Percentiles rank a stretch among this genome's conserved stretches.
These are phyloP conservation scores for Suillus brevipes DNA, from an alignment of 768 basidiomycete species.

Conservation along the genomic window DNA sequence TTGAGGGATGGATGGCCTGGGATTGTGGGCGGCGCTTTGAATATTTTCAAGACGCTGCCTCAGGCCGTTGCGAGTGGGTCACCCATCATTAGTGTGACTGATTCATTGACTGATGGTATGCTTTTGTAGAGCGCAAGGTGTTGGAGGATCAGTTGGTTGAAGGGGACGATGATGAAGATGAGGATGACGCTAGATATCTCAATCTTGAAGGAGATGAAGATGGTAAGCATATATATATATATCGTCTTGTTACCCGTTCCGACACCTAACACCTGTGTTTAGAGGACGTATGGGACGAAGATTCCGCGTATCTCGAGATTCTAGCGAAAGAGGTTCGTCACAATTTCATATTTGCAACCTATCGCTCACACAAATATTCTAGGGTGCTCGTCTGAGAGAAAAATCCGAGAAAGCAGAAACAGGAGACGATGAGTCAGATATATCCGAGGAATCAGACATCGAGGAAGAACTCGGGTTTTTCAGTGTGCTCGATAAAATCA, in stretches of 20 bases:
- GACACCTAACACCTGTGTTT: slow-evolving; percentile 6
- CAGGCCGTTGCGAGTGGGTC: slow-evolving; percentile 72
- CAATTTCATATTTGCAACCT: slow-evolving; percentile 2
- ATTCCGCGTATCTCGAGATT: slow-evolving; percentile 85
- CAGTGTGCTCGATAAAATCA: slow-evolving; percentile 77
- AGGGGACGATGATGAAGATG: slow-evolving; percentile 46
- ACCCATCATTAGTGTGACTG: slow-evolving; percentile 4
- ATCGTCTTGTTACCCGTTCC: neutral
- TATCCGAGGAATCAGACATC: slow-evolving; percentile 58
- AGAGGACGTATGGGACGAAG: slow-evolving; percentile 92
- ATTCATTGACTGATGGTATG: slow-evolving; percentile 1
- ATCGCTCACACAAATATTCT: slow-evolving; percentile 6
- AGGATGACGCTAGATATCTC: slow-evolving; percentile 51
- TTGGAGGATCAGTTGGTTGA: slow-evolving; percentile 53
- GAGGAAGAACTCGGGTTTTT: slow-evolving; percentile 86
- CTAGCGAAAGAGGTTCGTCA: slow-evolving; percentile 72
- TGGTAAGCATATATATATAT: slow-evolving; percentile 34
- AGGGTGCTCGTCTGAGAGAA: slow-evolving; percentile 76
- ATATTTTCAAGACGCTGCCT: slow-evolving; percentile 76
- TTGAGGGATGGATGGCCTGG: slow-evolving; percentile 74
- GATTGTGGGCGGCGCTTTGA: slow-evolving; percentile 69
- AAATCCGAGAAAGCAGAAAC: slow-evolving; percentile 46
- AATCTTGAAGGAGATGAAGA: slow-evolving; percentile 68
- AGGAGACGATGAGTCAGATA: slow-evolving; percentile 39
- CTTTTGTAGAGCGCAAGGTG: slow-evolving; percentile 52